phyloP scores from a whole-genome alignment of 2,329 filamentous ascomycete species.

The Pseudogymnoascus sp. region DNA sequence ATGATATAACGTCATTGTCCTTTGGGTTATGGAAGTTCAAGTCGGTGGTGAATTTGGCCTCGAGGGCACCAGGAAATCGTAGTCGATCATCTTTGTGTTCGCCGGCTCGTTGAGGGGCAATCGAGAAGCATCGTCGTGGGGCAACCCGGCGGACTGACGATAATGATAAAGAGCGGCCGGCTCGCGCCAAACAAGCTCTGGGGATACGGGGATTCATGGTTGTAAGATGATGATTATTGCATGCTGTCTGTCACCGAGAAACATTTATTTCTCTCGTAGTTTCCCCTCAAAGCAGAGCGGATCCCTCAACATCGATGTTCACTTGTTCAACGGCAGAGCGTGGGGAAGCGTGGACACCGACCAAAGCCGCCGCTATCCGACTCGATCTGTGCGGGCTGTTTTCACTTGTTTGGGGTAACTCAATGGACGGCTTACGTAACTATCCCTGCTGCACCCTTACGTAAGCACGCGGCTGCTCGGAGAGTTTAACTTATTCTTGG shows the following conservation, averaged over 20 bases:
- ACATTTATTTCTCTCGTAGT: conserved; percentile 6
- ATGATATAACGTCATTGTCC: conserved; percentile 68
- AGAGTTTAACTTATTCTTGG: not conserved
- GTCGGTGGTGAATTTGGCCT: conserved; percentile 79
- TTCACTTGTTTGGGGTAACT: not conserved
- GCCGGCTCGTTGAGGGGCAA: not conserved
- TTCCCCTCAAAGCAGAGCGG: conserved; percentile 10
- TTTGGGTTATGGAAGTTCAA: conserved; percentile 72
- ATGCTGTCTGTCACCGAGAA: conserved; percentile 4
- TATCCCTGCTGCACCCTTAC: not conserved
- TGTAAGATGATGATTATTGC: conserved; percentile 8
- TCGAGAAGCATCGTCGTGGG: conserved; percentile 5
- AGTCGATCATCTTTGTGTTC: conserved; percentile 23
- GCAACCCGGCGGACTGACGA: conserved; percentile 8
- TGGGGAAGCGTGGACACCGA: conserved; percentile 7
- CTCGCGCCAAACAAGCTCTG: conserved; percentile 7
- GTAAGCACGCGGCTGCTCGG: not conserved
- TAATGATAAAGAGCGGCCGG: conserved; percentile 5
- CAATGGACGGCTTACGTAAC: conserved; percentile 8
- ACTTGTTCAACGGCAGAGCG: conserved; percentile 2
- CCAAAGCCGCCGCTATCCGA: conserved; percentile 7
- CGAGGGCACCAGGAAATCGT: conserved; percentile 82
- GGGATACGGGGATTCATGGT: conserved; percentile 6
- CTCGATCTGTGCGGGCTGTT: not conserved
- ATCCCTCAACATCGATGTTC: conserved; percentile 6